Evolutionary conservation across 106 monocot species (phyloP).

Genomic region (Gastrodia elata): DNA sequence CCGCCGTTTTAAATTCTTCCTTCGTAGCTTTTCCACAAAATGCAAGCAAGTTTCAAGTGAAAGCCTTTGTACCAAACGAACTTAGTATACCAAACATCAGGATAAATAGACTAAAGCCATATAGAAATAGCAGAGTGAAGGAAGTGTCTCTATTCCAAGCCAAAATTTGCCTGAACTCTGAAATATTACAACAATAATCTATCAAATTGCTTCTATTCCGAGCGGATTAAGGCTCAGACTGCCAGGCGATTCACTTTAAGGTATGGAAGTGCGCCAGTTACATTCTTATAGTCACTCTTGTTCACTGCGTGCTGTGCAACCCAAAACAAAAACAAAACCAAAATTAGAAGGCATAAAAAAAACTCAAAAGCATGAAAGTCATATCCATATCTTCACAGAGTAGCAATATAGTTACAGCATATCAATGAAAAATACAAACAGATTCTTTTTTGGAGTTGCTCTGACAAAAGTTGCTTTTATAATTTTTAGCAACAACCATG

Average conservation of each 20-base stretch:
- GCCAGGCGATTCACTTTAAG: slow-evolving; percentile 83
- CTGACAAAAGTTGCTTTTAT: not conserved
- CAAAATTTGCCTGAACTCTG: too few species aligned
- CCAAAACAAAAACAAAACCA: not conserved
- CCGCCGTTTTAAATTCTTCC: too few species aligned
- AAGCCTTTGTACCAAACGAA: too few species aligned
- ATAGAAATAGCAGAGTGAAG: too few species aligned
- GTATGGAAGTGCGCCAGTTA: slow-evolving; percentile 80
- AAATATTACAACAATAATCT: not conserved
- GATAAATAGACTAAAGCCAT: too few species aligned
- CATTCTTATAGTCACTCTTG: slow-evolving; percentile 81
- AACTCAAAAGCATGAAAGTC: not conserved
- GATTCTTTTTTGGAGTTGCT: not conserved
- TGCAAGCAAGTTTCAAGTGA: too few species aligned
- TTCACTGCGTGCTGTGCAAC: slow-evolving; percentile 46
- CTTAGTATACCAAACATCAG: too few species aligned
- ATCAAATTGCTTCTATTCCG: not conserved
- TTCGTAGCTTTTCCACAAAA: too few species aligned
- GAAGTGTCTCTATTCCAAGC: too few species aligned
- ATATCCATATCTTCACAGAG: not conserved
- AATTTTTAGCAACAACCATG: too few species aligned
- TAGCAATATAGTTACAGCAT: not conserved
- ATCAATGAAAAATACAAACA: not conserved
- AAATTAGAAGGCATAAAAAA: not conserved
- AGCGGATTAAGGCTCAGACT: slow-evolving; percentile 25